Percentiles rank a stretch among this genome's conserved stretches.
Evolutionary conservation across 495 filamentous ascomycete species (phyloP).

Genomic region (Thermothielavioides terrestris): DNA sequence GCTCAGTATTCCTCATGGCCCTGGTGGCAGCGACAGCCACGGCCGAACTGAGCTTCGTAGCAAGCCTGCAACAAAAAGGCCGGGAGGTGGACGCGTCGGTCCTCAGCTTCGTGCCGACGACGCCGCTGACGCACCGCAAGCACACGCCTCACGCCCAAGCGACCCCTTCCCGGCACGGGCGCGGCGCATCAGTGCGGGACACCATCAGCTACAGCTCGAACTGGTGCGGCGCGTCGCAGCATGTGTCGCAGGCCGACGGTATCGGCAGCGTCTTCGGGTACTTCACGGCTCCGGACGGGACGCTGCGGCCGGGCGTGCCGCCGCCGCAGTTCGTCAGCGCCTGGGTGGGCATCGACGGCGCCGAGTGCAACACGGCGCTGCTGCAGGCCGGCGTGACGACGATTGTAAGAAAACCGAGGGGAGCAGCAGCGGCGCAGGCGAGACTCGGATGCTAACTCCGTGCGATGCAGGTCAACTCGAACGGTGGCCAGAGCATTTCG

Average conservation of each 20-base stretch:
- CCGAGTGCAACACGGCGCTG: conserved; percentile 16
- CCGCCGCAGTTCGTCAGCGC: conserved; percentile 22
- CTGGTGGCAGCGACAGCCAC: conserved; percentile 9
- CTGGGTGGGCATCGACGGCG: conserved; percentile 29
- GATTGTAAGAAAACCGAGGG: conserved; percentile 9
- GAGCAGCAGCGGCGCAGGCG: too few species aligned
- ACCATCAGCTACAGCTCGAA: conserved; percentile 21
- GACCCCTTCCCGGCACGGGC: too few species aligned
- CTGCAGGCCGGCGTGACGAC: conserved; percentile 27
- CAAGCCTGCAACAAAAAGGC: conserved; percentile 13
- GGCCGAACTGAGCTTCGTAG: conserved; percentile 16
- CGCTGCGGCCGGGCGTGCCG: conserved; percentile 11
- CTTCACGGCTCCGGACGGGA: conserved; percentile 20
- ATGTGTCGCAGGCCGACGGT: conserved; percentile 8
- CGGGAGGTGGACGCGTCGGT: conserved; percentile 5
- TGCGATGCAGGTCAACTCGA: conserved; percentile 23
- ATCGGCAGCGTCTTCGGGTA: conserved; percentile 17
- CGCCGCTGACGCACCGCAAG: conserved; percentile 13
- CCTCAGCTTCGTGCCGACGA: conserved; percentile 11
- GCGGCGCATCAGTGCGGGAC: conserved; percentile 4
- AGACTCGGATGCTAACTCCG: background rate
- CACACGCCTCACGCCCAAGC: conserved; percentile 1
- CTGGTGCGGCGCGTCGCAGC: conserved; percentile 28
- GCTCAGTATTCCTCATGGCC: conserved; percentile 5
- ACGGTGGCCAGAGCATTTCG: conserved; percentile 21